phyloP scores from a whole-genome alignment of 768 basidiomycete species.

The Dendrothele bispora region DNA sequence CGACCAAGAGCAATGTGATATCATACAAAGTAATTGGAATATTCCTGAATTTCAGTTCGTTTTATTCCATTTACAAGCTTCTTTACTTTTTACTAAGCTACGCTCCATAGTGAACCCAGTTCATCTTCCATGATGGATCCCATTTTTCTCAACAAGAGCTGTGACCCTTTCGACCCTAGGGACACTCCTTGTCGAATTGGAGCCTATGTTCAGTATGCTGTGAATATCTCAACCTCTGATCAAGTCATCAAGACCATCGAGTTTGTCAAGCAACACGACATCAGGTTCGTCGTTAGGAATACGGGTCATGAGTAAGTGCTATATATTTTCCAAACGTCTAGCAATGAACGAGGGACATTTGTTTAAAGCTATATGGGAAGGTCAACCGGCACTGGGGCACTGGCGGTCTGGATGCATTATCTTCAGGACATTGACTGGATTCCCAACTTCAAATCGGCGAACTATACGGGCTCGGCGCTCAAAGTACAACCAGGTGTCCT shows the following conservation, averaged over 20 bases:
- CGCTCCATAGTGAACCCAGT: too few species aligned
- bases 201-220: constrained; percentile 18
- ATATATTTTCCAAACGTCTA: not conserved
- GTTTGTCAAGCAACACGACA: constrained; percentile 18
- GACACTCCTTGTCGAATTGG: constrained; percentile 12
- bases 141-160: constrained; percentile 18
- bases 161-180: constrained; percentile 16
- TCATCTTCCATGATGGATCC: constrained; percentile 20
- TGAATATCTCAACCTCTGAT: constrained; percentile 6
- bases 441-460: constrained; percentile 7
- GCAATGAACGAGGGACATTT: constrained; percentile 1
- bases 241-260: constrained; percentile 10
- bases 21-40: not conserved
- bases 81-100: too few species aligned
- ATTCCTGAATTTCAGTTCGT: too few species aligned
- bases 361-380: constrained; percentile 12
- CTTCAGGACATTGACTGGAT: constrained; percentile 9
- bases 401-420: constrained; percentile 14
- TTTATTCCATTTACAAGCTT: too few species aligned
- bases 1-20: not conserved
- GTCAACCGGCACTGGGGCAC: constrained; percentile 9
- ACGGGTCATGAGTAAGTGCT: constrained; percentile 16
- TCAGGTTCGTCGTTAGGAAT: constrained; percentile 17
- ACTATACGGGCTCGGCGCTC: constrained; percentile 10
- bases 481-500: constrained; percentile 11